phyloP scores from a whole-genome alignment of 176 grass and related monocot genomes.

The Lolium rigidum region DNA sequence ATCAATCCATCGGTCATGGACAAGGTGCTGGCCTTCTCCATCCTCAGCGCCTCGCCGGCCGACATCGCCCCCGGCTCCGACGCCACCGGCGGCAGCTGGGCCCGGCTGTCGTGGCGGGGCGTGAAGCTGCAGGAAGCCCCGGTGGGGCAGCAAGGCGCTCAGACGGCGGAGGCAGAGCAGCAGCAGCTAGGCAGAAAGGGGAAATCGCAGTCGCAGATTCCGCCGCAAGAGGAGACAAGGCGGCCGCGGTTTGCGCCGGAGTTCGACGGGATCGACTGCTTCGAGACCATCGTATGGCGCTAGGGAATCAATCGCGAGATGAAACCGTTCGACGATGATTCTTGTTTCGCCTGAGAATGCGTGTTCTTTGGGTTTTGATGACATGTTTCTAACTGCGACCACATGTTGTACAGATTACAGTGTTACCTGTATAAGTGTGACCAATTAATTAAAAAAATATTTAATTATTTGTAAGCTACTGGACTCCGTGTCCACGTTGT shows the following conservation, averaged over 20 bases:
- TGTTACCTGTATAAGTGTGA: no score
- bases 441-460: no score
- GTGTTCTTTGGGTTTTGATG: no score
- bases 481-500: background rate
- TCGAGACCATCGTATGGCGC: constrained; percentile 69
- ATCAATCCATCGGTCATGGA: constrained; percentile 41
- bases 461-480: background rate
- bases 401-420: no score
- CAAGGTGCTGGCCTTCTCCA: constrained; percentile 66
- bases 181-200: background rate
- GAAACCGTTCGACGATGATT: no score
- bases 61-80: constrained; percentile 30
- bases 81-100: background rate
- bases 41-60: constrained; percentile 58
- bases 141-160: background rate
- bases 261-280: constrained; percentile 82
- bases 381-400: no score
- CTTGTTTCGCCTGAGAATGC: no score
- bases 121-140: background rate
- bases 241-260: constrained; percentile 58
- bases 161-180: background rate
- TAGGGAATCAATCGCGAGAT: background rate
- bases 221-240: background rate
- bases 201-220: background rate
- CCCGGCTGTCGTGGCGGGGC: constrained; percentile 30